phyloP scores from a whole-genome alignment of 2,329 filamentous ascomycete genomes.

The Periconia macrospinosa region DNA sequence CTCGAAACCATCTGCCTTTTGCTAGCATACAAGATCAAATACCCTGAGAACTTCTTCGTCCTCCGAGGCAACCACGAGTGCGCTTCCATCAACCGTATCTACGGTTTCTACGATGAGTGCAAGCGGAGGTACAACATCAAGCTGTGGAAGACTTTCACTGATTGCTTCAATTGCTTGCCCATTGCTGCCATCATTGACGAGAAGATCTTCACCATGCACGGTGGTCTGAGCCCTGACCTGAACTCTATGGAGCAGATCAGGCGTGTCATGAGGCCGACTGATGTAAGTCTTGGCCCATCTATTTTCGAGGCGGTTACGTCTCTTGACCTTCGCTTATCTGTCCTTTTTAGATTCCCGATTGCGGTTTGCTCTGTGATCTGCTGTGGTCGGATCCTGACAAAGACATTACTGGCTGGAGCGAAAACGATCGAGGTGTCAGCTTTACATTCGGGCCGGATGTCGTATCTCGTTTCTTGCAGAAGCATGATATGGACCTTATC shows the following conservation, averaged over 20 bases:
- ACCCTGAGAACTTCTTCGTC: slow-evolving; percentile 99
- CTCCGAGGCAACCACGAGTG: slow-evolving; percentile 98
- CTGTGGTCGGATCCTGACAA: slow-evolving; percentile 99
- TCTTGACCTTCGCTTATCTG: slow-evolving; percentile 43
- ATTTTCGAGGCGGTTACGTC: slow-evolving; percentile 4
- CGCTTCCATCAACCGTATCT: slow-evolving; percentile 97
- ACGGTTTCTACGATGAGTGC: slow-evolving; percentile 99
- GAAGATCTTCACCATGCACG: slow-evolving; percentile 99
- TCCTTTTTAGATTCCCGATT: slow-evolving; percentile 86
- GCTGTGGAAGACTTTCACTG: slow-evolving; percentile 99
- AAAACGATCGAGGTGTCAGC: slow-evolving; percentile 97
- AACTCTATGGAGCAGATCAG: slow-evolving; percentile 99
- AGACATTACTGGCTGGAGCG: slow-evolving; percentile 98
- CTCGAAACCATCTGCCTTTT: slow-evolving; percentile 97
- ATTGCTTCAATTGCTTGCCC: slow-evolving; percentile 98
- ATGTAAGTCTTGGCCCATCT: slow-evolving; percentile 66
- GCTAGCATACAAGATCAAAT: slow-evolving; percentile 99
- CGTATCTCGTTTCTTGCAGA: slow-evolving; percentile 94
- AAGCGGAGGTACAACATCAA: slow-evolving; percentile 99
- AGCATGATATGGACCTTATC: slow-evolving; percentile 99
- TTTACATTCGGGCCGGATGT: slow-evolving; percentile 99
- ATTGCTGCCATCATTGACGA: slow-evolving; percentile 99
- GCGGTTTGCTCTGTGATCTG: slow-evolving; percentile 93
- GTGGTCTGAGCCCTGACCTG: slow-evolving; percentile 91
- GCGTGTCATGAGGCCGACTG: slow-evolving; percentile 96